phyloP scores from a whole-genome alignment of 768 basidiomycete genomes.

The Amanita rubescens region DNA sequence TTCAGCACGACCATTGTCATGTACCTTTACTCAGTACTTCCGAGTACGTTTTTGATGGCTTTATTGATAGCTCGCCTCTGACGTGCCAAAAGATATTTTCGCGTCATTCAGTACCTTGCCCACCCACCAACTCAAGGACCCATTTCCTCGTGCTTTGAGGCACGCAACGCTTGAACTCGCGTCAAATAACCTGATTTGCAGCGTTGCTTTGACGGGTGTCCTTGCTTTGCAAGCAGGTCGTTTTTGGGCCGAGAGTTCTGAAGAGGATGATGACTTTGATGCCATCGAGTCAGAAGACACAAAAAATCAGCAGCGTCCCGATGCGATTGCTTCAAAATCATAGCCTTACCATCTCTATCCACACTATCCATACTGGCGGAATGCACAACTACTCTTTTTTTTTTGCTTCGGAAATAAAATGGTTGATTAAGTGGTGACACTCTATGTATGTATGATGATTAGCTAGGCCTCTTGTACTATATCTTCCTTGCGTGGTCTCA shows the following conservation, averaged over 20 bases:
- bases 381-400: conserved; percentile 10
- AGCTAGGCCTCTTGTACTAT: conserved; percentile 67
- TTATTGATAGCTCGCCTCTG: conserved; percentile 1
- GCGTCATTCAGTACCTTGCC: conserved; percentile 56
- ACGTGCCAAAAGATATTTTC: conserved; percentile 38
- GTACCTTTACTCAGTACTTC: conserved; percentile 72
- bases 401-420: not conserved
- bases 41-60: conserved; percentile 44
- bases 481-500: conserved; percentile 89
- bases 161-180: conserved; percentile 70
- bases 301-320: conserved; percentile 19
- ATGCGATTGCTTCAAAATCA: conserved; percentile 26
- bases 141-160: conserved; percentile 58
- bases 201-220: conserved; percentile 84
- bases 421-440: not conserved
- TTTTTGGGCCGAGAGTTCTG: conserved; percentile 77
- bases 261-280: conserved; percentile 53
- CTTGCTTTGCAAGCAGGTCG: conserved; percentile 76
- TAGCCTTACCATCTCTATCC: not conserved
- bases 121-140: conserved; percentile 38
- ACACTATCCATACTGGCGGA: conserved; percentile 6
- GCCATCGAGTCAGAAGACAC: conserved; percentile 20
- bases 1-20: conserved; percentile 64
- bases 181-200: conserved; percentile 78
- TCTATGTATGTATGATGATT: not conserved